Evolutionary conservation across 345 rosid genomes (phyloP).

Genomic region (Eucalyptus cloeziana): DNA sequence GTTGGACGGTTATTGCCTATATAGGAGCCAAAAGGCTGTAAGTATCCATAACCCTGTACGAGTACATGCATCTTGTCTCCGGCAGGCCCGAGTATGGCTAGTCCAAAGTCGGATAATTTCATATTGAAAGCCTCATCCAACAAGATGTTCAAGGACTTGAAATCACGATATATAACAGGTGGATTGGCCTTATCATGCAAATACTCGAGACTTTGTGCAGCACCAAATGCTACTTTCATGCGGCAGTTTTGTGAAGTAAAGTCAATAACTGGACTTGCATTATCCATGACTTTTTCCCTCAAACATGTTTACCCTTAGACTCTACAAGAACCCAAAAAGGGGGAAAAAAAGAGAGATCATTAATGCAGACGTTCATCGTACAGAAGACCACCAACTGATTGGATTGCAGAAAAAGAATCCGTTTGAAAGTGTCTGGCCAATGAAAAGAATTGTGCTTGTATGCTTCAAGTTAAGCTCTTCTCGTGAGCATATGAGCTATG

Average conservation of each 20-base stretch:
- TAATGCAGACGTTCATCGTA: background rate
- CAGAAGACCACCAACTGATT: background rate
- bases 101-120: background rate
- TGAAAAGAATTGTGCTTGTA: background rate
- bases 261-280: too few relatives aligned
- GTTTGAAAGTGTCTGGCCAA: background rate
- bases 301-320: too few relatives aligned
- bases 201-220: conserved; percentile 1
- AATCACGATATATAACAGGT: background rate
- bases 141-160: conserved; percentile 1
- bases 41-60: too few relatives aligned
- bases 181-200: too few relatives aligned
- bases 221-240: conserved; percentile 4
- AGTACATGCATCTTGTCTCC: background rate
- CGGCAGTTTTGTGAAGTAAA: too few relatives aligned
- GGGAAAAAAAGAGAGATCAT: too few relatives aligned
- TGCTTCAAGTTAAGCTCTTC: background rate
- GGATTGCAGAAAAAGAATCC: background rate
- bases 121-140: background rate
- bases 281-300: too few relatives aligned
- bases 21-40: too few relatives aligned
- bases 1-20: too few relatives aligned
- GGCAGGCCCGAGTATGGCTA: conserved; percentile 1
- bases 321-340: too few relatives aligned
- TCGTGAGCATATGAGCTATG: background rate